Percentiles rank a stretch among this genome's conserved stretches.
phyloP scores from a whole-genome alignment of 306 rosid species.

The Alnus rubra region DNA sequence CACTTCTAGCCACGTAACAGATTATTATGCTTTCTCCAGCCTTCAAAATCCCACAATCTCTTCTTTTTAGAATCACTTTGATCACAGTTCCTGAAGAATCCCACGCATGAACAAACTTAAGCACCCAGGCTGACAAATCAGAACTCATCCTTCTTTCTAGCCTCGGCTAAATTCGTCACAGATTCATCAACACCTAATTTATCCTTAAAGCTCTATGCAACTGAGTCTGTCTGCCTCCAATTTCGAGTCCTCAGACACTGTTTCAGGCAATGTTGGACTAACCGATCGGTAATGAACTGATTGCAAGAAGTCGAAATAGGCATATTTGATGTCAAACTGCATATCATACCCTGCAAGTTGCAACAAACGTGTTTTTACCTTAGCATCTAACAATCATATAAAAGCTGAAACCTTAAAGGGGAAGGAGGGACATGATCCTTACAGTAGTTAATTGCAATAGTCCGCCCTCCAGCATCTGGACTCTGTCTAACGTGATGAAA shows the following conservation, averaged over 20 bases:
- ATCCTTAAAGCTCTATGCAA: constrained; percentile 15
- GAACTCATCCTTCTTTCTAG: not conserved
- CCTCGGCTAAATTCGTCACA: not conserved
- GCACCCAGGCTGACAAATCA: not conserved
- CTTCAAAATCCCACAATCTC: not conserved
- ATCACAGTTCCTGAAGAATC: not conserved
- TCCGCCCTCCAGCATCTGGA: constrained; percentile 51
- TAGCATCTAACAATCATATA: constrained; percentile 21
- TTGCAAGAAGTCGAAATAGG: constrained; percentile 78
- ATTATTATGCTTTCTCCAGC: no score
- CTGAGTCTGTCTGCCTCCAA: constrained; percentile 31
- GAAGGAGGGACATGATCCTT: constrained; percentile 29
- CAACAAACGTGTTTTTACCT: constrained; percentile 37
- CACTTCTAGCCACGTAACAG: no score
- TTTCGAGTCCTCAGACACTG: constrained; percentile 22
- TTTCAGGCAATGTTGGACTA: constrained; percentile 12
- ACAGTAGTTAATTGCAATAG: constrained; percentile 81
- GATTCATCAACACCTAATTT: constrained; percentile 15
- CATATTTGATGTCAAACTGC: constrained; percentile 84
- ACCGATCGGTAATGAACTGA: constrained; percentile 43
- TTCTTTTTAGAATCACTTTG: not conserved
- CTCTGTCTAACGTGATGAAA: constrained; percentile 85
- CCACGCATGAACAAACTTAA: not conserved
- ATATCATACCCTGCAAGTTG: constrained; percentile 71
- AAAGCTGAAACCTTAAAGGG: not conserved